Base-by-base conservation (phyloP, 768 basidiomycete genomes). In the Obba rivulosa region DNA sequence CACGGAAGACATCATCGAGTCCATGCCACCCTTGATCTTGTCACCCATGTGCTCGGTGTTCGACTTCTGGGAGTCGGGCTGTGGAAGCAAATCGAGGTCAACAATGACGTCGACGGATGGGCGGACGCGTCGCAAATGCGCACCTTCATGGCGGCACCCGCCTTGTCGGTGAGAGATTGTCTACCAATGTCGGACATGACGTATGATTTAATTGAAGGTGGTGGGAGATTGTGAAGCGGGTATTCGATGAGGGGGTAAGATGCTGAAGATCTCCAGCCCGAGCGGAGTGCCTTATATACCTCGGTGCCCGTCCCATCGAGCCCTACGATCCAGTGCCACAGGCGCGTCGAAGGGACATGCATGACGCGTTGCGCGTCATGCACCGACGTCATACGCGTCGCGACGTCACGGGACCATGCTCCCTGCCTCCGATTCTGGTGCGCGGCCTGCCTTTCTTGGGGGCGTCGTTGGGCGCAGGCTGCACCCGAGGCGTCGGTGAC, bases 11-110 rank as follows among this genome's bases (percentile, higher is more conserved):
- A 56, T 62, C 37, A 53, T 57, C 25, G 63, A 66, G 59, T 68
- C 66, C 43, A 50, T 35, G 41, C 58, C 65, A 48, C 66, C 65
- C 55, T 62, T 61, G 58, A 70, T 14, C 57, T 58, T 63, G 57
- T 68, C 69, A 24, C 65, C 64, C 45, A 66, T 34, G 51, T 71
- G 66, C 64, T 69, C 65, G 38, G 66, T 66, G 54, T 59, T 66
- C 18, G 66, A 60, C 64, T 69, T 69, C 62, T 67, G 55, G 37
- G 66, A 66, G 55, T 67, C 63, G 55, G 67, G 67, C 66, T 66
- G 41, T 5, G 20, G 34, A 8, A 28, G 25, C 10, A 43, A 17
- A 22, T 20, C 23, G 41, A 16, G 41, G n/a, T 2, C 22, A 38
- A 0, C 18, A 45, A 37, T 20, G 40, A 22, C 25, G 20, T 34